Base-by-base conservation (phyloP, 495 filamentous ascomycete species). In the Penicillium macrosclerotiorum region DNA sequence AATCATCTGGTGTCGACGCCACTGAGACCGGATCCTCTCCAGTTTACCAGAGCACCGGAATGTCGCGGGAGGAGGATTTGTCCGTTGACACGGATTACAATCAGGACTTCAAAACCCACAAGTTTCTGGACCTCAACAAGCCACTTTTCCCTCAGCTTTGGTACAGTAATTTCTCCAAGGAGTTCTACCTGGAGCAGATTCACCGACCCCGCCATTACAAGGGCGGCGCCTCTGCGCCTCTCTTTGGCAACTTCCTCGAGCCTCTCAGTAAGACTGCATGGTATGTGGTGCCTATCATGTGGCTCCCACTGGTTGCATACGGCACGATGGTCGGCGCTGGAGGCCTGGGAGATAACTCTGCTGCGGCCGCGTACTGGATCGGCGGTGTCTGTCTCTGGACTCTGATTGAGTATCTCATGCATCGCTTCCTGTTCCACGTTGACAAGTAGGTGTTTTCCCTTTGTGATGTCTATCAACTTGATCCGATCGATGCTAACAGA, bases 161-260 rank as follows among this genome's bases (percentile, higher is more conserved):
- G 89, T 72, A 62, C 49, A 86, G 91, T 40, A 86, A 85, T 8
- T 99, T 96, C 69, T 81, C 68, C 49, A 97, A 95, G 60, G 81
- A 88, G 22, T 97, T 97, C 61, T 99, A 99, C 55, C 79, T 99
- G 8, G 83, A 96, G 39, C 91, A 99, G 67, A 87, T 99, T 26
- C 94, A 99, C 63, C 82, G 92, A 35, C 92, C 92, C 18, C 82
- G 92, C 44, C 90, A 97, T 71, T 97, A 96, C 77, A 90, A 81
- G 55, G 89, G 90, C 40, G 93, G 93, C 30, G 81, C 82, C 45
- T 95, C 90, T 4, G 93, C 94, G 23, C 94, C 93, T 5, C 67
- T 99, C 22, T 99, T 99, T 67, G 94, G 94, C 31, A 99, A 99
- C 68, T 93, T 97, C 69, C 76, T 99, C 8, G 94, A 99, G 67